Conservation (phyloP, 2,329 filamentous ascomycete species). For the Colletotrichum abscissum region DNA sequence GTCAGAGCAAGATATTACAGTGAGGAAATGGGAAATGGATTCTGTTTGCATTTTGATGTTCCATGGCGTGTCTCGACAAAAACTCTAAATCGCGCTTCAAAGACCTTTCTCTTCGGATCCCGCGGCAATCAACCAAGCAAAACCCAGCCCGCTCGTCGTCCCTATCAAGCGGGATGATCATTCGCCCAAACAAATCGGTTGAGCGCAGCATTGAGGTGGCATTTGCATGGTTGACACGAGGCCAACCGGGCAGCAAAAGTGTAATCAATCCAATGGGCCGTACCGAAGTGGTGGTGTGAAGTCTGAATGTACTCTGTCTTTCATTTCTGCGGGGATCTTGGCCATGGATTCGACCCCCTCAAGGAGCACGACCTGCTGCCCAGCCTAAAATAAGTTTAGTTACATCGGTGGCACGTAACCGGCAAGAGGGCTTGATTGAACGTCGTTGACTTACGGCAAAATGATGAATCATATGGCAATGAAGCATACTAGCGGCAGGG, state of each 20-base stretch:
- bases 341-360: slow-evolving; percentile 24
- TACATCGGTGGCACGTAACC: too few species aligned
- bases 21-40: not conserved
- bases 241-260: not conserved
- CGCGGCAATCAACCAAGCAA: not conserved
- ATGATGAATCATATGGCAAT: slow-evolving; percentile 32
- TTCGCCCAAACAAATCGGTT: not conserved
- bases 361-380: slow-evolving; percentile 22
- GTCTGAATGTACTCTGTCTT: slow-evolving; percentile 27
- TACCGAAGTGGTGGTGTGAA: slow-evolving; percentile 16
- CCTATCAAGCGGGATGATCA: not conserved
- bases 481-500: slow-evolving; percentile 30
- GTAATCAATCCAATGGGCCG: slow-evolving; percentile 17
- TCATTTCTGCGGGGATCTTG: slow-evolving; percentile 24
- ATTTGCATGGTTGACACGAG: not conserved
- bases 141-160: not conserved
- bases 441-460: slow-evolving; percentile 12
- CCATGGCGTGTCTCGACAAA: not conserved
- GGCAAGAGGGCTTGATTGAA: not conserved
- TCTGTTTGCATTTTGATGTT: not conserved
- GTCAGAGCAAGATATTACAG: too few species aligned
- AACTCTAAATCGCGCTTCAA: not conserved
- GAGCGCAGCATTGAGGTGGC: not conserved
- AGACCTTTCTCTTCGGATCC: not conserved
- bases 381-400: slow-evolving; percentile 5